Evolutionary conservation across 352 stramenopile genomes (phyloP).

Genomic region (Globisporangium splendens): DNA sequence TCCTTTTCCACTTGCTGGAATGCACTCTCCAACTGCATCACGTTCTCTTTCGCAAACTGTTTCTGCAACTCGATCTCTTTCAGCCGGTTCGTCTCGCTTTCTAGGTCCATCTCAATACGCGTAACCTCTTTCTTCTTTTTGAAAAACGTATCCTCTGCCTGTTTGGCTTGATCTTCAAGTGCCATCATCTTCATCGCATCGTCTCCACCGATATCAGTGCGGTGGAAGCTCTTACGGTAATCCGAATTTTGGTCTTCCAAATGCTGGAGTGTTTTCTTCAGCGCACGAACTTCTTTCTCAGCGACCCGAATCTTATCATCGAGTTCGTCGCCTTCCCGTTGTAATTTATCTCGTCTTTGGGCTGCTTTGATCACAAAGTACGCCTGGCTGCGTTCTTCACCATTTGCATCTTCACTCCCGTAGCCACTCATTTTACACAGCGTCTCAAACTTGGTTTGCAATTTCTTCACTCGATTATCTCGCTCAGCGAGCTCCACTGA

Average conservation of each 20-base stretch:
- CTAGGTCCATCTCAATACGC: conserved; percentile 82
- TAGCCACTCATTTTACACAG: conserved; percentile 77
- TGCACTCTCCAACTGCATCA: conserved; percentile 52
- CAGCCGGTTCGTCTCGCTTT: conserved; percentile 60
- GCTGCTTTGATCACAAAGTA: conserved; percentile 96
- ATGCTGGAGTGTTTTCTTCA: conserved; percentile 92
- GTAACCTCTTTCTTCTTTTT: conserved; percentile 94
- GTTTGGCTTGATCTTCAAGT: conserved; percentile 88
- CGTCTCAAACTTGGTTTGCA: conserved; percentile 94
- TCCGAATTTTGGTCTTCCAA: conserved; percentile 92
- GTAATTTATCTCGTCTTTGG: conserved; percentile 93
- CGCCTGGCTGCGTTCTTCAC: conserved; percentile 88
- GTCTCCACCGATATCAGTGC: conserved; percentile 79
- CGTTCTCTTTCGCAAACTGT: conserved; percentile 64
- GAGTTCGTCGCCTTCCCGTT: conserved; percentile 93
- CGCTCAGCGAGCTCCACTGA: conserved; percentile 89
- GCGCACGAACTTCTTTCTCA: conserved; percentile 90
- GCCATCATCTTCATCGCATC: conserved; percentile 84
- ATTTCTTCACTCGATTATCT: conserved; percentile 83
- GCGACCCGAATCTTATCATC: conserved; percentile 92
- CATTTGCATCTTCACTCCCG: conserved; percentile 56
- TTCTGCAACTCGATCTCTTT: conserved; percentile 66
- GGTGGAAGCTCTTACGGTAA: conserved; percentile 93
- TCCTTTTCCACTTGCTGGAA: conserved; percentile 70
- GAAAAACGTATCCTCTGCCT: conserved; percentile 87